Conservation (phyloP, 2,329 filamentous ascomycete species). For the Diaporthe helianthi region DNA sequence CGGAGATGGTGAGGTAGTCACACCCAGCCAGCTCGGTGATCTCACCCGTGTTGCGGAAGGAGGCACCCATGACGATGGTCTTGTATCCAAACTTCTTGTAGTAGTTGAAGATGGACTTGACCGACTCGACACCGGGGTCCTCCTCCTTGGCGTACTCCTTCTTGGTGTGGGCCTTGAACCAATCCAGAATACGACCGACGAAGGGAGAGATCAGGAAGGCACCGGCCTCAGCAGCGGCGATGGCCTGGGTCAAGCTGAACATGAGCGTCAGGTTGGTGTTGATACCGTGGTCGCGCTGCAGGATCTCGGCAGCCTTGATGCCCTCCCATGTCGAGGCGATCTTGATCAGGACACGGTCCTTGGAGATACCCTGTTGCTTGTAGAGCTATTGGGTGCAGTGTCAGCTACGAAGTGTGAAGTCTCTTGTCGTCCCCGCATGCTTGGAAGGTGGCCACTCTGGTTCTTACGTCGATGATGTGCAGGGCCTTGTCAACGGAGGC, state of each 20-base stretch:
- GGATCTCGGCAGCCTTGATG: slow-evolving; percentile 97
- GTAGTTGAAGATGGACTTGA: slow-evolving; percentile 98
- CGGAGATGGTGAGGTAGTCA: slow-evolving; percentile 98
- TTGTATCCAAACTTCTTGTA: slow-evolving; percentile 99
- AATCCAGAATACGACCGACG: slow-evolving; percentile 98
- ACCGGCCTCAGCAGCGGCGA: slow-evolving; percentile 91
- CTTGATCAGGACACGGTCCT: slow-evolving; percentile 98
- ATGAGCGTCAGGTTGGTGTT: slow-evolving; percentile 99
- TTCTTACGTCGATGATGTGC: slow-evolving; percentile 87
- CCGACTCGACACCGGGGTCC: slow-evolving; percentile 95
- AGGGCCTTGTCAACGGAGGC: slow-evolving; percentile 94
- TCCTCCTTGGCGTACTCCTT: slow-evolving; percentile 89
- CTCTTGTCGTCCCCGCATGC: not conserved
- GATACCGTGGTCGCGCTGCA: slow-evolving; percentile 93
- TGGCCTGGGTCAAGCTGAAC: slow-evolving; percentile 95
- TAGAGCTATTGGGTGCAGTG: slow-evolving; percentile 72
- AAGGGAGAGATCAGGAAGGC: slow-evolving; percentile 99
- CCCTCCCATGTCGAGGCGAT: slow-evolving; percentile 99
- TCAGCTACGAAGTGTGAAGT: slow-evolving; percentile 27
- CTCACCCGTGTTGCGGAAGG: slow-evolving; percentile 95
- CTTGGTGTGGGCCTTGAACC: slow-evolving; percentile 97
- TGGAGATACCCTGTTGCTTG: slow-evolving; percentile 87
- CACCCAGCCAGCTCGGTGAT: slow-evolving; percentile 98
- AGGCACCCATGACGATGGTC: slow-evolving; percentile 99
- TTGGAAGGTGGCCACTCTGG: not conserved